phyloP scores from a whole-genome alignment of 2,329 filamentous ascomycete species.

The Trichocomaceae sp. region DNA sequence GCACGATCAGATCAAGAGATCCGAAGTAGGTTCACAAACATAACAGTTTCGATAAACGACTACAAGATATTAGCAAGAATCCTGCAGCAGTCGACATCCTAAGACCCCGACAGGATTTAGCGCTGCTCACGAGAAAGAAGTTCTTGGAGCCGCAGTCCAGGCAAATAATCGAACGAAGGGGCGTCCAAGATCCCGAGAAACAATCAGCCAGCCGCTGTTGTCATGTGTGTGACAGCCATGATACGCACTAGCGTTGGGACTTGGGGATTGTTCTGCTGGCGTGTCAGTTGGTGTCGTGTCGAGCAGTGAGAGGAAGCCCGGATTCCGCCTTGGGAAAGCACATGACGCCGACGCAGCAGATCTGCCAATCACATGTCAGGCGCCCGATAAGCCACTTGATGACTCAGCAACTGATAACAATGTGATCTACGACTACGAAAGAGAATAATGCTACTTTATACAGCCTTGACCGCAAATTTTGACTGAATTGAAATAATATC shows the following conservation, averaged over 20 bases:
- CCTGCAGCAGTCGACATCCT: neutral
- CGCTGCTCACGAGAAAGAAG: neutral
- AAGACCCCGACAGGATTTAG: neutral
- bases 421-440: neutral
- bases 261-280: neutral
- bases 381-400: neutral
- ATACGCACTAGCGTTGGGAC: conserved; percentile 5
- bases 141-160: neutral
- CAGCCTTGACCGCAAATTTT: neutral
- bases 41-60: neutral
- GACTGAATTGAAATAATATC: neutral
- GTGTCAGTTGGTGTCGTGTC: conserved; percentile 8
- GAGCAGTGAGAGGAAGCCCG: conserved; percentile 8
- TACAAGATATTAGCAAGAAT: neutral
- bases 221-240: conserved; percentile 13
- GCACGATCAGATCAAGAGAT: neutral
- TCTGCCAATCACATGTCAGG: conserved; percentile 12
- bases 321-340: neutral
- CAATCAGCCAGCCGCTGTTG: conserved; percentile 14
- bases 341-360: conserved; percentile 9
- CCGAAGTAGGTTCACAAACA: neutral
- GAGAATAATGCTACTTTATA: neutral
- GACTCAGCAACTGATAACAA: conserved; percentile 12
- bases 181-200: conserved; percentile 6
- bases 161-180: conserved; percentile 1